These are phyloP conservation scores for Pseudomonodictys pantanalensis DNA, from an alignment of 495 filamentous ascomycete genomes.

Conservation along the genomic window DNA sequence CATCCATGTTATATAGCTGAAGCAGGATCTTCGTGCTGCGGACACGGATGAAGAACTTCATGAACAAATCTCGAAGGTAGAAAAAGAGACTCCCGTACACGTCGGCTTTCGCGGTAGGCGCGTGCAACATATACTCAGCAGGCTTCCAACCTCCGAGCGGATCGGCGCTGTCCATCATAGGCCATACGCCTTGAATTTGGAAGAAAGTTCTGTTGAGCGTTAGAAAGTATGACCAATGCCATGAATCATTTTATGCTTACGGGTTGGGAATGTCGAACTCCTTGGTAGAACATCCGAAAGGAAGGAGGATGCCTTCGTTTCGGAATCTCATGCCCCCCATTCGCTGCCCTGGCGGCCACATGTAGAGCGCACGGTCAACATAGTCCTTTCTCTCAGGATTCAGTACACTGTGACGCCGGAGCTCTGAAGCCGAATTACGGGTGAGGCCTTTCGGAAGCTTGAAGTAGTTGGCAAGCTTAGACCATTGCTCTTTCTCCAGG, in stretches of 20 bases:
- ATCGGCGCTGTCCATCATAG: conserved; percentile 33
- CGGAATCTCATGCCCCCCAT: conserved; percentile 27
- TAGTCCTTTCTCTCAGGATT: conserved; percentile 25
- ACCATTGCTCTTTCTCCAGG: conserved; percentile 32
- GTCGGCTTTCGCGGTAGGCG: conserved; percentile 29
- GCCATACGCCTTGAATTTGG: conserved; percentile 21
- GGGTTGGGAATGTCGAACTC: conserved; percentile 36
- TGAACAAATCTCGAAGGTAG: conserved; percentile 25
- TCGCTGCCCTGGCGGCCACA: conserved; percentile 19
- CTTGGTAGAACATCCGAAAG: conserved; percentile 26
- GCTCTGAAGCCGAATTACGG: background rate
- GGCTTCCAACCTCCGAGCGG: conserved; percentile 35
- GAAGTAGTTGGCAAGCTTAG: conserved; percentile 13
- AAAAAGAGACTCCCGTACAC: conserved; percentile 36
- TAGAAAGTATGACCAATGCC: background rate
- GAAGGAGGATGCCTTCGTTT: conserved; percentile 35
- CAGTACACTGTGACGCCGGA: conserved; percentile 19
- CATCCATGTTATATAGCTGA: conserved; percentile 31
- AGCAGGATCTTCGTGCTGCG: conserved; percentile 5
- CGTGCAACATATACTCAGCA: conserved; percentile 17
- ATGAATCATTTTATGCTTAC: conserved; percentile 24
- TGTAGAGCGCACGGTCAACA: conserved; percentile 17
- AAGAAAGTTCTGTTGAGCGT: conserved; percentile 31
- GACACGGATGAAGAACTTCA: conserved; percentile 26
- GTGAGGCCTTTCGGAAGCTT: conserved; percentile 22